These are phyloP conservation scores for Lipomyces yamanashiensis DNA, from an alignment of 805 yeast genomes.

Conservation along the genomic window DNA sequence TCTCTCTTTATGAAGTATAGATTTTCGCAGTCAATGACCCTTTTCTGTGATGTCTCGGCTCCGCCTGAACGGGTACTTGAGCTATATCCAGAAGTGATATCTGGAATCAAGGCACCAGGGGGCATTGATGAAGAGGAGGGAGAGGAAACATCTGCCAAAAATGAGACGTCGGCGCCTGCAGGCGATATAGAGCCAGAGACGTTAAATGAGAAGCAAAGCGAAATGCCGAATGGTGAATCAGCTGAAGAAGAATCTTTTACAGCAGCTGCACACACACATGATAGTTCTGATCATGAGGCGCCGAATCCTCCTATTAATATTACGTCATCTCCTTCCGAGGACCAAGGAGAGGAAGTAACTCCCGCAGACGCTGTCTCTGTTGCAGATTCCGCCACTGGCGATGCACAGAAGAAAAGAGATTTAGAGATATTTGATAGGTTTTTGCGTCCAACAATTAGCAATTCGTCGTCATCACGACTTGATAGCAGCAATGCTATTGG, in stretches of 20 bases:
- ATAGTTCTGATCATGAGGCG: neutral
- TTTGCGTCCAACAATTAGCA: slow-evolving; percentile 23
- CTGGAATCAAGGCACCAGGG: slow-evolving; percentile 29
- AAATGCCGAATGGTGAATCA: neutral
- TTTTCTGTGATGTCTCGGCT: slow-evolving; percentile 61
- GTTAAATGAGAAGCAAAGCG: neutral
- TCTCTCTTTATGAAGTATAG: slow-evolving; percentile 44
- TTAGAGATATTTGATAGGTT: slow-evolving; percentile 33
- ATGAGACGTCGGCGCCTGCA: neutral
- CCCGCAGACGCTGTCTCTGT: slow-evolving; percentile 17
- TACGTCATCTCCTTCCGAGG: neutral
- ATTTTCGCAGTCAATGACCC: slow-evolving; percentile 48
- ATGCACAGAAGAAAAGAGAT: slow-evolving; percentile 19
- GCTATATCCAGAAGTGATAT: slow-evolving; percentile 51
- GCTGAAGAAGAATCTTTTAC: neutral
- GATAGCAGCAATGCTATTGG: slow-evolving; percentile 5
- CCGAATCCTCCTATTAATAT: neutral
- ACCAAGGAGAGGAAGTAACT: neutral
- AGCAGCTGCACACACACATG: neutral
- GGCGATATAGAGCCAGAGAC: neutral
- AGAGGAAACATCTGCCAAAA: neutral
- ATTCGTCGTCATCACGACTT: slow-evolving; percentile 4
- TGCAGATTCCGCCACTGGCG: slow-evolving; percentile 18
- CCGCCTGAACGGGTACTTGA: slow-evolving; percentile 59
- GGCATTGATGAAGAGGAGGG: neutral